Percentiles rank a stretch among this genome's conserved stretches.
Evolutionary conservation across 306 rosid genomes (phyloP).

Genomic region (Pyrus pyrifolia): DNA sequence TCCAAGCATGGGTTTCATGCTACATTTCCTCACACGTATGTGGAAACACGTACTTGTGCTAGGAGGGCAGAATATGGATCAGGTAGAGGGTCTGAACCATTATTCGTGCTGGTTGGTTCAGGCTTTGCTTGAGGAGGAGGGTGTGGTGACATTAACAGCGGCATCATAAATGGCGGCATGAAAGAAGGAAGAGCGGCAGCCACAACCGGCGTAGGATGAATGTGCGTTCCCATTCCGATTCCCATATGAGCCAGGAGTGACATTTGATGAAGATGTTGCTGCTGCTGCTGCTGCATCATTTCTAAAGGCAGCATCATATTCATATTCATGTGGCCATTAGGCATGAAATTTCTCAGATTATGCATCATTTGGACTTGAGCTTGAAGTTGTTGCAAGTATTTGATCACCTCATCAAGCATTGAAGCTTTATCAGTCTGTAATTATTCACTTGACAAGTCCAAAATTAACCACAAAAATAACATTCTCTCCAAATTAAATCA

Average conservation of each 20-base stretch:
- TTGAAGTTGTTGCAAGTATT: conserved; percentile 50
- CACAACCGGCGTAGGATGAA: conserved; percentile 9
- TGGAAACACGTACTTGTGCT: conserved; percentile 36
- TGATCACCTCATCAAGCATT: conserved; percentile 61
- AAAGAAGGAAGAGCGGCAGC: conserved; percentile 10
- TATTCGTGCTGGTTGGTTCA: conserved; percentile 6
- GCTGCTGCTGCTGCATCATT: conserved; percentile 24
- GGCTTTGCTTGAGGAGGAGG: conserved; percentile 18
- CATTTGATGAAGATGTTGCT: conserved; percentile 47
- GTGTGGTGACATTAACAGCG: conserved; percentile 17
- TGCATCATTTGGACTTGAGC: conserved; percentile 46
- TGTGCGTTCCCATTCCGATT: conserved; percentile 27
- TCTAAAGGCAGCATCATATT: conserved; percentile 39
- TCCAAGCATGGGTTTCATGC: not conserved
- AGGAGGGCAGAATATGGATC: conserved; percentile 30
- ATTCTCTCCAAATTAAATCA: not conserved
- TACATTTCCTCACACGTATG: not conserved
- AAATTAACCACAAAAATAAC: not conserved
- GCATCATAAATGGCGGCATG: conserved; percentile 28
- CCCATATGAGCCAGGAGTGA: conserved; percentile 38
- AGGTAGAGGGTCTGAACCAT: conserved; percentile 17
- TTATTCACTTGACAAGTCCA: not conserved
- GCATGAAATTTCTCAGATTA: conserved; percentile 15
- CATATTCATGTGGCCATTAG: conserved; percentile 19
- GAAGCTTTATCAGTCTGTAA: conserved; percentile 56